These are phyloP conservation scores for Chondrus crispus DNA, from an alignment of 23 red algal species.

Conservation along the genomic window DNA sequence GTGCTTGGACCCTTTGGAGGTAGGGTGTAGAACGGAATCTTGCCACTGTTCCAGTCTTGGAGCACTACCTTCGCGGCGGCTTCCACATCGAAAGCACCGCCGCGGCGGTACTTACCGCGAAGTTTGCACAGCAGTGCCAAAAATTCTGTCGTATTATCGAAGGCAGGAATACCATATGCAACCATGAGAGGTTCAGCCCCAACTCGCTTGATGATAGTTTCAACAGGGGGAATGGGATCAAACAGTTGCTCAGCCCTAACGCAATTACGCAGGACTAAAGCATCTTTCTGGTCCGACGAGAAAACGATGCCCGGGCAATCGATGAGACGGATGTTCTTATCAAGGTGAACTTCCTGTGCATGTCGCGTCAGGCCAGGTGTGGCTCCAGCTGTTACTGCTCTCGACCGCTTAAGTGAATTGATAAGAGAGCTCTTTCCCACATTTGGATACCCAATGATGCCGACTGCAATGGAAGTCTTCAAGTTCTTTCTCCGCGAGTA, in stretches of 20 bases:
- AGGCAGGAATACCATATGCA: slow-evolving; percentile 69
- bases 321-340: slow-evolving; percentile 84
- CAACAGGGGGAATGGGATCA: slow-evolving; percentile 73
- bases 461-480: slow-evolving; percentile 72
- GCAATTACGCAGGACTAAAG: slow-evolving; percentile 83
- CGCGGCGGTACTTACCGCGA: slow-evolving; percentile 71
- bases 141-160: slow-evolving; percentile 64
- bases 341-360: slow-evolving; percentile 92
- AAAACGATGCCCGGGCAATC: slow-evolving; percentile 97
- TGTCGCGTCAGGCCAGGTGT: slow-evolving; percentile 82
- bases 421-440: slow-evolving; percentile 94
- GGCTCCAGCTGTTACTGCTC: slow-evolving; percentile 76
- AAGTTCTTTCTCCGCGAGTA: slow-evolving; percentile 56
- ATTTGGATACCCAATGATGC: slow-evolving; percentile 96
- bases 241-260: slow-evolving; percentile 66
- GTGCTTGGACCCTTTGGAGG: slow-evolving; percentile 69
- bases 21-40: slow-evolving; percentile 94
- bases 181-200: slow-evolving; percentile 71
- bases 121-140: slow-evolving; percentile 77
- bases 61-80: slow-evolving; percentile 84
- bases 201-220: slow-evolving; percentile 68
- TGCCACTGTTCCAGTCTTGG: slow-evolving; percentile 90
- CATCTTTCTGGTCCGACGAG: slow-evolving; percentile 24
- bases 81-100: slow-evolving; percentile 81
- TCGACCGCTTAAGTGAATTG: slow-evolving; percentile 77